Evolutionary conservation across 768 basidiomycete genomes (phyloP), one percentile per base, ranked within the genome.

Genomic region (Tricholomella constricta): DNA sequence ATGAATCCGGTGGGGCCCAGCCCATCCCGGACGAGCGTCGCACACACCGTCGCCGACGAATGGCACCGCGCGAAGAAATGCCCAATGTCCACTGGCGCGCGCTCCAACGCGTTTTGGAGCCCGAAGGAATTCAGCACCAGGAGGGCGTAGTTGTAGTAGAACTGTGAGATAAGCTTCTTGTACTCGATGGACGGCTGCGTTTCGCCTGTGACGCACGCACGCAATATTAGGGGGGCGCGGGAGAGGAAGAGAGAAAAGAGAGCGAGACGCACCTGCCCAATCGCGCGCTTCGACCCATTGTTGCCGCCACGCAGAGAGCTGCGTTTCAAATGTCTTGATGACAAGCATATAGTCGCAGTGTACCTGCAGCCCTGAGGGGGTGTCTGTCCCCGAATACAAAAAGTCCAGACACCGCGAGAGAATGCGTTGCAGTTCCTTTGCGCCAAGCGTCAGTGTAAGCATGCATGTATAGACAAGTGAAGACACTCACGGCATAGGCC

Each of bases 41-140:
- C 87, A 64, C 88, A 86, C 6, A 83, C 74, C 23, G 81, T 84
- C 2, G 91, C 91, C 8, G 83, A 79, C 3, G 81, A 77, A 66
- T 93, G 85, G 55, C 87, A 88, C 29, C 89, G 82, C 12, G 84
- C 81, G 63, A 94, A 93, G 73, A 94, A 94, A 71, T 94, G 86
- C 0, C 85, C 85, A 36, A 91, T 85, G 63, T 94, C 84, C 37
- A 89, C 69, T 0, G 80, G 71, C 3, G 82, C 78, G 17, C 82
- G 80, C 69, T 96, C 95, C 51, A 98, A 72, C n/a, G 96, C 93
- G 64, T 96, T 91, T 69, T 99, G 95, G 37, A 99, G 79, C 10
- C 96, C 96, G 61, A 99, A 99, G 1, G 95, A 96, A 65, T 97
- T 94, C 52, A 98, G 74, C 32, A 97, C 91, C 46, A 99, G 81